These are phyloP conservation scores for Astragalus membranaceus DNA, from an alignment of 306 rosid genomes.

Conservation along the genomic window DNA sequence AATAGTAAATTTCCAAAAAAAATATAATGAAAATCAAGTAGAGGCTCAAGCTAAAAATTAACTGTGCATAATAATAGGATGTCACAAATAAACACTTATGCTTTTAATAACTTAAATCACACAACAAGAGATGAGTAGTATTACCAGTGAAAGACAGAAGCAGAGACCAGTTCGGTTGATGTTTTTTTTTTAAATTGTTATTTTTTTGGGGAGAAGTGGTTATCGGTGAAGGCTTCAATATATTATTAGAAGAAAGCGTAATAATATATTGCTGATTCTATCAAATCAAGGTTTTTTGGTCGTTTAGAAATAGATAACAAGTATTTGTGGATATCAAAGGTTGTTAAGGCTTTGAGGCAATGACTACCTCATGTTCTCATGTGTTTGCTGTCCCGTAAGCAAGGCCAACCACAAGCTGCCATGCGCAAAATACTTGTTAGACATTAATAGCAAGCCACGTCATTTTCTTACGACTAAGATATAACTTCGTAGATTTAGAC, in stretches of 20 bases:
- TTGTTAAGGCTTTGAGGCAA: neutral
- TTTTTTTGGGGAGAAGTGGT: neutral
- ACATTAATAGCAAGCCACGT: neutral
- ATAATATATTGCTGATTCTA: neutral
- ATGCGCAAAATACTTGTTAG: neutral
- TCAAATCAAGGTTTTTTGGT: neutral
- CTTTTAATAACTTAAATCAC: too few species aligned
- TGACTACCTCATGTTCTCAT: neutral
- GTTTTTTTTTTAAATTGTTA: neutral
- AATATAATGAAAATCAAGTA: neutral
- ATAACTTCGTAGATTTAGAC: too few species aligned
- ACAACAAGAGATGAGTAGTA: neutral
- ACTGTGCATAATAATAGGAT: neutral
- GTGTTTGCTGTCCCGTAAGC: constrained; percentile 1
- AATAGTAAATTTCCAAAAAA: neutral
- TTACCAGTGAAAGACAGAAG: constrained; percentile 18
- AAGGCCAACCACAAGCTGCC: constrained; percentile 11
- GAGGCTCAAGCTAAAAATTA: neutral
- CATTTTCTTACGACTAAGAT: neutral
- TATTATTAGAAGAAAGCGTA: neutral
- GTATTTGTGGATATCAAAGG: constrained; percentile 21
- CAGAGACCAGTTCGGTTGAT: neutral
- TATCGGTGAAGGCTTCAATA: neutral
- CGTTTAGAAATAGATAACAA: constrained; percentile 18
- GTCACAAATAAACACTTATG: neutral